A percentile compares a stretch with the other conserved stretches of the same genome.
These are phyloP conservation scores for Boletus tylopilopsis DNA, from an alignment of 768 basidiomycete genomes.

Conservation along the genomic window DNA sequence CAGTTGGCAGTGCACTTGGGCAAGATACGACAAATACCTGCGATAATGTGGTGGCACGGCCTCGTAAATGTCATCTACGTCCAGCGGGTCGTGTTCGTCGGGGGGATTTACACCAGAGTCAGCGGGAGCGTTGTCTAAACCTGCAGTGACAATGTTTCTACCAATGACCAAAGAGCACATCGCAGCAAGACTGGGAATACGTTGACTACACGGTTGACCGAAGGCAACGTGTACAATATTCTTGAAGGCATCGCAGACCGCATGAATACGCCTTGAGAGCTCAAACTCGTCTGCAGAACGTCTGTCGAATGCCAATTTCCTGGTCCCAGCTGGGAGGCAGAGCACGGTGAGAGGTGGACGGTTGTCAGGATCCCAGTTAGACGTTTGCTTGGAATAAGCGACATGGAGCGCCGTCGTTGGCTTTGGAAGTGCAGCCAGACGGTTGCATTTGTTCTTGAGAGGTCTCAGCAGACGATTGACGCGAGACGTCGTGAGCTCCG, in stretches of 20 bases:
- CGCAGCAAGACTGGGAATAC: conserved; percentile 38
- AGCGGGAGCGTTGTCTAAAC: conserved; percentile 8
- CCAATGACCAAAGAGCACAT: conserved; percentile 49
- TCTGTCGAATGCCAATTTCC: conserved; percentile 34
- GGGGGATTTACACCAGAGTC: conserved; percentile 22
- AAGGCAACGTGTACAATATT: conserved; percentile 43
- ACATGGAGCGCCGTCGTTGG: conserved; percentile 14
- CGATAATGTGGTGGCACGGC: conserved; percentile 49
- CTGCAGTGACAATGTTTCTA: conserved; percentile 35
- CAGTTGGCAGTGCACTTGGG: conserved; percentile 5
- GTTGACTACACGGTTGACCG: conserved; percentile 11
- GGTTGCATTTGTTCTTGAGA: conserved; percentile 44
- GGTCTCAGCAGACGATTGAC: conserved; percentile 46
- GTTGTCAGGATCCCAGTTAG: conserved; percentile 17
- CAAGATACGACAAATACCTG: conserved; percentile 35
- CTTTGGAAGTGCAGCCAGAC: conserved; percentile 28
- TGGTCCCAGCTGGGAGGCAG: conserved; percentile 33
- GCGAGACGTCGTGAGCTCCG: conserved; percentile 35
- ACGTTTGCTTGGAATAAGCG: conserved; percentile 16
- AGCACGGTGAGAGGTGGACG: conserved; percentile 37
- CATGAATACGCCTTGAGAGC: conserved; percentile 46
- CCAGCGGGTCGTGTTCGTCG: conserved; percentile 25
- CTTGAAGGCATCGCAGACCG: conserved; percentile 53
- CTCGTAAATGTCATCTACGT: conserved; percentile 45
- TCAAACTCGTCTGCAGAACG: conserved; percentile 35